phyloP scores from a whole-genome alignment of 805 yeast species.

The Cyberlindnera suaveolens region DNA sequence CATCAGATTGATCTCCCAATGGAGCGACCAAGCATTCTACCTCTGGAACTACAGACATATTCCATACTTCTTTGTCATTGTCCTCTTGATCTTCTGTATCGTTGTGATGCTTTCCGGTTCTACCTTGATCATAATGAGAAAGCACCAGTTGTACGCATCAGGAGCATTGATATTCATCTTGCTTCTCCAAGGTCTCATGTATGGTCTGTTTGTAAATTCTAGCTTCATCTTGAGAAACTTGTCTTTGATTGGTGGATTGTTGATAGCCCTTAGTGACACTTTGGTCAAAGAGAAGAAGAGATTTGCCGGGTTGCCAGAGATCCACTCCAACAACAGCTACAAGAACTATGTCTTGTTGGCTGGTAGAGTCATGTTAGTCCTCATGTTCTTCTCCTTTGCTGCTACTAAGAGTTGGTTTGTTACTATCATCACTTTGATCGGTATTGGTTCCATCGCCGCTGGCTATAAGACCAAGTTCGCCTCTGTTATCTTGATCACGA shows the following conservation, averaged over 20 bases:
- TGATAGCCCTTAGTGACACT: slow-evolving; percentile 82
- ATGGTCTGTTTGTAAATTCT: slow-evolving; percentile 79
- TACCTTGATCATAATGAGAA: slow-evolving; percentile 61
- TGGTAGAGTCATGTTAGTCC: slow-evolving; percentile 80
- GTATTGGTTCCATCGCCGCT: slow-evolving; percentile 72
- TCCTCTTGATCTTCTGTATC: slow-evolving; percentile 62
- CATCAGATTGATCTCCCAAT: slow-evolving; percentile 74
- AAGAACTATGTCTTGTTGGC: slow-evolving; percentile 79
- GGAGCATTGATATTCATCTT: slow-evolving; percentile 65
- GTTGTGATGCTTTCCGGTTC: slow-evolving; percentile 70
- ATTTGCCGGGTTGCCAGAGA: slow-evolving; percentile 42
- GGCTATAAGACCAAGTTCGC: slow-evolving; percentile 92
- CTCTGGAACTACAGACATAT: slow-evolving; percentile 72
- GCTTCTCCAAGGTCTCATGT: slow-evolving; percentile 75
- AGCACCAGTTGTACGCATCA: slow-evolving; percentile 64
- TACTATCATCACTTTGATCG: slow-evolving; percentile 60
- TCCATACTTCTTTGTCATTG: slow-evolving; percentile 70
- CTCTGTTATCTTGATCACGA: slow-evolving; percentile 61
- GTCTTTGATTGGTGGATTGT: slow-evolving; percentile 86
- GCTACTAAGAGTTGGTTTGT: slow-evolving; percentile 67
- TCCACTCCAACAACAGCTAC: slow-evolving; percentile 54
- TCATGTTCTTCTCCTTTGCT: slow-evolving; percentile 80
- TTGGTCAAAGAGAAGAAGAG: slow-evolving; percentile 67
- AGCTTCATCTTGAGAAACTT: slow-evolving; percentile 81
- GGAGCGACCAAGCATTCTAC: slow-evolving; percentile 87